phyloP scores from a whole-genome alignment of 805 yeast genomes.

The Spathaspora gorwiae region DNA sequence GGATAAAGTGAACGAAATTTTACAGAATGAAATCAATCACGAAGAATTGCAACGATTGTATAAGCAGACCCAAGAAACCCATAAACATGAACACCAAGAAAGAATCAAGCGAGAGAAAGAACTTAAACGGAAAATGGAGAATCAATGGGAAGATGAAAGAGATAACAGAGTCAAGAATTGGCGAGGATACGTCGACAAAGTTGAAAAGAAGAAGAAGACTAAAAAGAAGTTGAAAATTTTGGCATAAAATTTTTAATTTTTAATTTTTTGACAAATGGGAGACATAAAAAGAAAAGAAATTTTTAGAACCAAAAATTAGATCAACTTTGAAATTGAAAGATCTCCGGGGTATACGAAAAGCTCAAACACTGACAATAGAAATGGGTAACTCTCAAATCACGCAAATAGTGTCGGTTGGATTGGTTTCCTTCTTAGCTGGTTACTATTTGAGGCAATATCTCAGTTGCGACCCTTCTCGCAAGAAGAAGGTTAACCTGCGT shows the following conservation, averaged over 20 bases:
- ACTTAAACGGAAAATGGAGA: constrained; percentile 37
- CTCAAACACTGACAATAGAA: background rate
- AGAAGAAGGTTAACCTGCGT: background rate
- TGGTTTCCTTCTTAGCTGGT: constrained; percentile 36
- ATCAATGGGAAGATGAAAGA: constrained; percentile 58
- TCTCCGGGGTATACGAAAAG: too few species aligned
- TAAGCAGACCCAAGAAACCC: constrained; percentile 25
- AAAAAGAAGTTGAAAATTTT: constrained; percentile 36
- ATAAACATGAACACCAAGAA: constrained; percentile 18
- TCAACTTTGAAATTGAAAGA: background rate
- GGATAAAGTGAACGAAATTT: constrained; percentile 38
- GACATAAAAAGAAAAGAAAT: background rate
- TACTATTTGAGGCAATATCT: constrained; percentile 17
- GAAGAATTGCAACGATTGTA: constrained; percentile 22
- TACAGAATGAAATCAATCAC: constrained; percentile 33
- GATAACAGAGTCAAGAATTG: constrained; percentile 57
- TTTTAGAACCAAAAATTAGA: background rate
- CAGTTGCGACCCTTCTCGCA: background rate
- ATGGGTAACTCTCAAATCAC: background rate
- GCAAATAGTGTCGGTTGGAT: constrained; percentile 25
- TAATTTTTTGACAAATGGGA: background rate
- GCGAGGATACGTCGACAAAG: constrained; percentile 46
- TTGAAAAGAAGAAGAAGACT: constrained; percentile 43
- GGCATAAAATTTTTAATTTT: constrained; percentile 17
- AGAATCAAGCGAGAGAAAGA: constrained; percentile 38